phyloP scores from a whole-genome alignment of 1,139 yeast species.

The Nakaseomyces sp. region DNA sequence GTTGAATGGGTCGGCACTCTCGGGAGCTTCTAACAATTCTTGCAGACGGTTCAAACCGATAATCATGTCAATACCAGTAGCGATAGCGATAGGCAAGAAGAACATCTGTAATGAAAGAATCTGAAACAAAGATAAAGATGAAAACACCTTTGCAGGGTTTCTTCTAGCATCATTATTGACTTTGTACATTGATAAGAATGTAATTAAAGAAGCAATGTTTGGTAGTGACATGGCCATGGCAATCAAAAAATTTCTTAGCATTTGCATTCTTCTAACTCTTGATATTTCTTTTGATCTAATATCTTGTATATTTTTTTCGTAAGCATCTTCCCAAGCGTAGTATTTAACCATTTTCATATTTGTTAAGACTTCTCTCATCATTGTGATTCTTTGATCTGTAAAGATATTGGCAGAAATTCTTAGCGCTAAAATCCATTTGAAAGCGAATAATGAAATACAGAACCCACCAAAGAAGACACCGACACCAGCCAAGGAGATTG shows the following conservation, averaged over 20 bases:
- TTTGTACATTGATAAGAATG: slow-evolving; percentile 63
- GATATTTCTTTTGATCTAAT: slow-evolving; percentile 42
- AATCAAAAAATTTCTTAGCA: slow-evolving; percentile 48
- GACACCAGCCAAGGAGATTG: slow-evolving; percentile 59
- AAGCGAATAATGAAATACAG: slow-evolving; percentile 28
- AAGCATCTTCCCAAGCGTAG: slow-evolving; percentile 56
- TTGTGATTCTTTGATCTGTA: slow-evolving; percentile 44
- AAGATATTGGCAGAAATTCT: slow-evolving; percentile 40
- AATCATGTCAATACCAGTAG: slow-evolving; percentile 56
- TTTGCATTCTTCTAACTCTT: slow-evolving; percentile 42
- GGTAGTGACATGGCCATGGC: slow-evolving; percentile 56
- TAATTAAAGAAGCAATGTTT: slow-evolving; percentile 56
- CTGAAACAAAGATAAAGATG: slow-evolving; percentile 70
- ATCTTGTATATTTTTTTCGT: slow-evolving; percentile 38
- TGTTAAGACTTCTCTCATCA: slow-evolving; percentile 44
- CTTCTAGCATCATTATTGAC: slow-evolving; percentile 40
- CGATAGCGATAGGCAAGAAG: slow-evolving; percentile 53
- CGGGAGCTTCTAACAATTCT: slow-evolving; percentile 40
- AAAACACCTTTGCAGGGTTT: slow-evolving; percentile 61
- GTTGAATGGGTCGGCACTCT: slow-evolving; percentile 28
- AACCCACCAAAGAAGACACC: slow-evolving; percentile 41
- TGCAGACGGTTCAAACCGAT: slow-evolving; percentile 56
- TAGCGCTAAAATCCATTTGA: slow-evolving; percentile 36
- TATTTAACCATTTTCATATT: slow-evolving; percentile 47
- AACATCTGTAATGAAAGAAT: slow-evolving; percentile 63